phyloP scores from a whole-genome alignment of 768 basidiomycete genomes.

The Lentinula sp. region DNA sequence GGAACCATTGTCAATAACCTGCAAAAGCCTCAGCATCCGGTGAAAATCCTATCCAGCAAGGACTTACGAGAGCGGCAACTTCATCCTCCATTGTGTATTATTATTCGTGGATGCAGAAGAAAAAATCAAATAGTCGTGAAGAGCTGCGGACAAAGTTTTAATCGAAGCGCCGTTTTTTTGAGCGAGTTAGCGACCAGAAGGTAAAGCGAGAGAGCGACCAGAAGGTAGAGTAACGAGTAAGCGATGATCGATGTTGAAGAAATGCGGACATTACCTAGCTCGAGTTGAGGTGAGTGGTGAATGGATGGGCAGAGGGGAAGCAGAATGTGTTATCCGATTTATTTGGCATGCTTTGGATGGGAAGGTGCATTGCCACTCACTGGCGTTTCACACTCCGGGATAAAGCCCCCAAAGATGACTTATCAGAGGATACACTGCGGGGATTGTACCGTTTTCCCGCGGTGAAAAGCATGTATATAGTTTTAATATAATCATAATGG shows the following conservation, averaged over 20 bases:
- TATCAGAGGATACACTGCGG: too few relatives aligned
- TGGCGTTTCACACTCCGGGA: not conserved
- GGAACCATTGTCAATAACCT: constrained; percentile 73
- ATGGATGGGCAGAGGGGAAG: constrained; percentile 3
- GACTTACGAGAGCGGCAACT: constrained; percentile 19
- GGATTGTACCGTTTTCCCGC: too few relatives aligned
- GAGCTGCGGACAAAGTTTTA: constrained; percentile 1
- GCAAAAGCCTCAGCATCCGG: not conserved
- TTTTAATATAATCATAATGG: too few relatives aligned
- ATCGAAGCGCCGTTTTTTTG: not conserved
- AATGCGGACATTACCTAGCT: not conserved
- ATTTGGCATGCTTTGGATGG: not conserved
- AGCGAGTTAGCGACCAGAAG: not conserved
- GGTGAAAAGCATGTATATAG: too few relatives aligned
- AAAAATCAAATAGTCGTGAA: not conserved
- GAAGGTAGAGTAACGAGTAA: not conserved
- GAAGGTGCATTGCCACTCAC: not conserved
- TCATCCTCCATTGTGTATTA: constrained; percentile 21
- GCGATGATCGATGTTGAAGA: not conserved
- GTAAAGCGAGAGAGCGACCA: not conserved
- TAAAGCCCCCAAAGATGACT: too few relatives aligned
- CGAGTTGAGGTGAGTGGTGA: not conserved
- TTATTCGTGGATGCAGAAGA: constrained; percentile 7
- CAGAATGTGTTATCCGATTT: not conserved
- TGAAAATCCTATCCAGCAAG: not conserved